phyloP scores from a whole-genome alignment of 139 green algal genomes.

The Asterochloris sp. region DNA sequence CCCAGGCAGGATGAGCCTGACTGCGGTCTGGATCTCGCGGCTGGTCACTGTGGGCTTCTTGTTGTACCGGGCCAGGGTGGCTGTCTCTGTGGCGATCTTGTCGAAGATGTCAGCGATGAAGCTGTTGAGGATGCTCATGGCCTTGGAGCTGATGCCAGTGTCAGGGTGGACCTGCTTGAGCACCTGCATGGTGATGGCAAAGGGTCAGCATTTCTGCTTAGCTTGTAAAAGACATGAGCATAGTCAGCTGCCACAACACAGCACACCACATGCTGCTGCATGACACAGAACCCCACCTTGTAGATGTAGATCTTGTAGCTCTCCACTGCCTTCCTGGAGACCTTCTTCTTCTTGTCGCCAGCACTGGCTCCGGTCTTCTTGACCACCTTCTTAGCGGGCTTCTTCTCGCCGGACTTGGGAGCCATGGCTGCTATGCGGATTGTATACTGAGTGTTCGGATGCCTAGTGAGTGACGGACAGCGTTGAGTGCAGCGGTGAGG shows the following conservation, averaged over 20 bases:
- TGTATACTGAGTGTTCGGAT: too few species aligned
- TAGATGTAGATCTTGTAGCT: slow-evolving; percentile 99
- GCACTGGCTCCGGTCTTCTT: slow-evolving; percentile 9
- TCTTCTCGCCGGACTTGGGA: slow-evolving; percentile 37
- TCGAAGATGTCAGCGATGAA: slow-evolving; percentile 87
- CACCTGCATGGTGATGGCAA: background rate
- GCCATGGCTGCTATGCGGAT: background rate
- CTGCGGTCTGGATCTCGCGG: slow-evolving; percentile 84
- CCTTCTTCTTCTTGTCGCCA: slow-evolving; percentile 23
- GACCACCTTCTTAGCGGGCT: slow-evolving; percentile 34
- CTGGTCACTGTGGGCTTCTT: slow-evolving; percentile 86
- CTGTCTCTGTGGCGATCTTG: slow-evolving; percentile 80
- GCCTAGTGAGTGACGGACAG: too few species aligned
- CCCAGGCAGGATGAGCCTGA: slow-evolving; percentile 73
- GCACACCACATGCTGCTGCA: slow-evolving; percentile 38
- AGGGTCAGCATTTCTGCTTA: background rate
- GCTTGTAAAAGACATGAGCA: background rate
- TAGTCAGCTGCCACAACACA: slow-evolving; percentile 45
- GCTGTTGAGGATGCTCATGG: slow-evolving; percentile 98
- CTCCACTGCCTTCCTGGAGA: slow-evolving; percentile 52
- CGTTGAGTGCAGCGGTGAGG: too few species aligned
- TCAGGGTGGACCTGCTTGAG: slow-evolving; percentile 83
- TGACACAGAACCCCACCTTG: slow-evolving; percentile 64
- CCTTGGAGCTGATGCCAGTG: slow-evolving; percentile 95
- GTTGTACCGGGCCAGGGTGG: slow-evolving; percentile 48